Conservation (phyloP, 331 rosid species). For the Quercus lobata region DNA sequence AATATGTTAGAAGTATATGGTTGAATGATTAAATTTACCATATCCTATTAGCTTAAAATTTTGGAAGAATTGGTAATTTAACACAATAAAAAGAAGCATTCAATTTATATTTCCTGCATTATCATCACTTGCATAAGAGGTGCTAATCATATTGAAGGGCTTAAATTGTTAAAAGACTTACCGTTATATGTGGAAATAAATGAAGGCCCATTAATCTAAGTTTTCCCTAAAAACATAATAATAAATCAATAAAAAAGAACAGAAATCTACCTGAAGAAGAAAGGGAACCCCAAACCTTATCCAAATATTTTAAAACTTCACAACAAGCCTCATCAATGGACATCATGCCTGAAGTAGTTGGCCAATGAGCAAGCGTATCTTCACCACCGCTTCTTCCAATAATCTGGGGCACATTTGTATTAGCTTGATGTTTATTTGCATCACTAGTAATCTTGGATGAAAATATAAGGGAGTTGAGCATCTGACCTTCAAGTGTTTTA, state of each 20-base stretch:
- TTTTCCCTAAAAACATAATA: neutral
- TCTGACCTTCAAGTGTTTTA: conserved; percentile 87
- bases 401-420: conserved; percentile 43
- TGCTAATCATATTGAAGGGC: neutral
- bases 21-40: too few species aligned
- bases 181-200: neutral
- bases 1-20: too few species aligned
- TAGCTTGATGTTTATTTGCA: conserved; percentile 14
- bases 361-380: conserved; percentile 98
- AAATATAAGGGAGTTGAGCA: conserved; percentile 7
- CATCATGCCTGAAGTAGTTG: conserved; percentile 70
- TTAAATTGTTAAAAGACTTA: neutral
- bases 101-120: neutral
- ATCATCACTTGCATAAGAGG: neutral
- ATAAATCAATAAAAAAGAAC: neutral
- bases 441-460: conserved; percentile 9
- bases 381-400: conserved; percentile 91
- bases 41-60: too few species aligned
- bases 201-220: neutral
- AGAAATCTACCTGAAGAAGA: conserved; percentile 66
- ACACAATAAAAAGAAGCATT: too few species aligned
- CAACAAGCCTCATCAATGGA: conserved; percentile 84
- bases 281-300: conserved; percentile 77
- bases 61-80: too few species aligned
- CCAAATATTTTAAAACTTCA: conserved; percentile 80